Conservation (phyloP, 2,329 filamentous ascomycete species). For the Bipolaris victoriae region DNA sequence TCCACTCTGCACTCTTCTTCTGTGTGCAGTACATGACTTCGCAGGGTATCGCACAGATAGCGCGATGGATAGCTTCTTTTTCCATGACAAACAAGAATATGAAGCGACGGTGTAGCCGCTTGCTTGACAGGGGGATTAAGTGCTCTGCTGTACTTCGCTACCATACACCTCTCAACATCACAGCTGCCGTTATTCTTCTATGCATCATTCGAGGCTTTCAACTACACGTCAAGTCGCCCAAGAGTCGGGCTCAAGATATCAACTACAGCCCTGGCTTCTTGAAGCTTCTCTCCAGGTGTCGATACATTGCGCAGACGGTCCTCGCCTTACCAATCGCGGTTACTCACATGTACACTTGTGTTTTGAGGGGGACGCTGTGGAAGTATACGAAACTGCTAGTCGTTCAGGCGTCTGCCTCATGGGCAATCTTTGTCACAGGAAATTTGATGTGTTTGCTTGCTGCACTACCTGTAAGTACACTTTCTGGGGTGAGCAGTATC, state of each 20-base stretch:
- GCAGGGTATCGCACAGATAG: neutral
- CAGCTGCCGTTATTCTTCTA: conserved; percentile 1
- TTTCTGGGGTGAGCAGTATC: neutral
- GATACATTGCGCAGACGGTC: neutral
- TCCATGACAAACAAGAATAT: neutral
- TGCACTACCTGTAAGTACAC: conserved; percentile 5
- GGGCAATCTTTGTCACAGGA: conserved; percentile 3
- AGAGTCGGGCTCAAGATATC: neutral
- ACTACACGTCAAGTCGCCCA: conserved; percentile 4
- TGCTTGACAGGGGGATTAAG: conserved; percentile 1
- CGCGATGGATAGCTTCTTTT: neutral
- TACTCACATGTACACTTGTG: neutral
- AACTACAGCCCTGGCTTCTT: conserved; percentile 9
- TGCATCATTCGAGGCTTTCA: neutral
- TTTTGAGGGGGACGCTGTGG: neutral
- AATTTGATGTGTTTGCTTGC: conserved; percentile 7
- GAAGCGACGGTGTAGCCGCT: neutral
- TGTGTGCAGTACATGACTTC: neutral
- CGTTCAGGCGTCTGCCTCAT: neutral
- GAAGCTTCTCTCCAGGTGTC: neutral
- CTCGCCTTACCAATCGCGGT: conserved; percentile 10
- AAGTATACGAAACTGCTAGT: neutral
- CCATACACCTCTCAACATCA: neutral
- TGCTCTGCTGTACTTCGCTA: neutral
- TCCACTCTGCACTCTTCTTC: neutral